Evolutionary conservation across 148 eudicot genomes (phyloP), one percentile per base, ranked within the genome.

Genomic region (Pouteria glomerata): DNA sequence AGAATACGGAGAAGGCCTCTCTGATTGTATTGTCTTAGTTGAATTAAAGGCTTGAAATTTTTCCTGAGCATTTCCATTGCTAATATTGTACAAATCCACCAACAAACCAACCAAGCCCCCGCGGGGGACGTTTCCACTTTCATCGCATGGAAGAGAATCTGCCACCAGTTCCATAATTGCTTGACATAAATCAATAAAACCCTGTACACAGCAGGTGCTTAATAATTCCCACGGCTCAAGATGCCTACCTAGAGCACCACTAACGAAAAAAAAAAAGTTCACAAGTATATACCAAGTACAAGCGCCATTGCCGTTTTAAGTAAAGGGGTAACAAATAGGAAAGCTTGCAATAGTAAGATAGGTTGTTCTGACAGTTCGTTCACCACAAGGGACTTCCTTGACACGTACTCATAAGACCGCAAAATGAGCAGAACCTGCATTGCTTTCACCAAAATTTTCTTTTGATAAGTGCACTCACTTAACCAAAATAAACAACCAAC

Each of bases 401-500:
- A 41, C 16, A 21, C 7, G 27, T 19, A 23, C 57, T 1, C 26
- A 47, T 57, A 5, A 6, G 41, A 14, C 51, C 30, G 33, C 35
- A 41, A 19, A 44, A 52, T 63, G 75, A 62, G 59, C 53, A 53
- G 37, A 39, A 3, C 76, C 76, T 64, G 62, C 76, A 63, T 34
- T 69, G 27, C 2, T 48, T 26, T 37, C 15, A 3, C 33, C 35
- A 68, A 7, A 19, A 8, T 23, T 21, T 62, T 35, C 18, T 16
- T 23, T 42, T 31, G 21, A 23, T 21, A 42, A 72, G 42, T 12
- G 73, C 26, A 44, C 51, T 8, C 12, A 6, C 19, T 44, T 30
- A 14, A 52, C 70, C 31, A 53, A 21, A 57, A 68, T 37, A 57
- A 42, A 10, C 41, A 51, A 4, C 7, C n/a, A 50, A 30, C 37